phyloP scores from a whole-genome alignment of 1,284 basidiomycete genomes.

The Irpex sp. region DNA sequence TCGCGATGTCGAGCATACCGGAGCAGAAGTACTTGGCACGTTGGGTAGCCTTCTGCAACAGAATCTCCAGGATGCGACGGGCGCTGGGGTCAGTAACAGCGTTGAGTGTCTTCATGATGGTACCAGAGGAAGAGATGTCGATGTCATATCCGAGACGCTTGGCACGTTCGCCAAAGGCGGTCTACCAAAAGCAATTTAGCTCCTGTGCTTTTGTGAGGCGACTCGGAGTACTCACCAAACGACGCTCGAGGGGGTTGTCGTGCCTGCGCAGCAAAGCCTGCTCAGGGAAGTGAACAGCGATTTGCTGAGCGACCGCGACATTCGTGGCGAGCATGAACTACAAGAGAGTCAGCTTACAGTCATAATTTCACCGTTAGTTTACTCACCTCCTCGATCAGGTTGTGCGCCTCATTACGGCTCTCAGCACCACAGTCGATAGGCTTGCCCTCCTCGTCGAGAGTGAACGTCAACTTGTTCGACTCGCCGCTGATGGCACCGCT shows the following conservation, averaged over 20 bases:
- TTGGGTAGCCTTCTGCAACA: constrained; percentile 87
- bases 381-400: constrained; percentile 84
- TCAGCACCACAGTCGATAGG: constrained; percentile 79
- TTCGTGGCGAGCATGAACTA: constrained; percentile 96
- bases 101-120: constrained; percentile 83
- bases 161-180: constrained; percentile 76
- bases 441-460: constrained; percentile 78
- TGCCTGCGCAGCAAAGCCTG: constrained; percentile 94
- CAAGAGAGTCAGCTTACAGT: neutral
- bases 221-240: constrained; percentile 54
- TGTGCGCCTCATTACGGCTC: constrained; percentile 70
- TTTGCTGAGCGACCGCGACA: constrained; percentile 85
- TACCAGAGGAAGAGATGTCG: constrained; percentile 77
- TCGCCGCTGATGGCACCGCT: constrained; percentile 79
- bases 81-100: constrained; percentile 71
- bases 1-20: constrained; percentile 98
- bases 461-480: constrained; percentile 74
- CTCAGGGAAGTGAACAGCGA: constrained; percentile 92
- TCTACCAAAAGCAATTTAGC: constrained; percentile 38
- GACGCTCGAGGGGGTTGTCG: constrained; percentile 88
- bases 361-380: neutral
- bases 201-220: neutral
- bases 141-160: constrained; percentile 81
- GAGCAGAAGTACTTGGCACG: constrained; percentile 98
- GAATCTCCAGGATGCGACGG: constrained; percentile 71